Conservation (phyloP, 2,329 filamentous ascomycete species). For the Talaromyces rugulosus region DNA sequence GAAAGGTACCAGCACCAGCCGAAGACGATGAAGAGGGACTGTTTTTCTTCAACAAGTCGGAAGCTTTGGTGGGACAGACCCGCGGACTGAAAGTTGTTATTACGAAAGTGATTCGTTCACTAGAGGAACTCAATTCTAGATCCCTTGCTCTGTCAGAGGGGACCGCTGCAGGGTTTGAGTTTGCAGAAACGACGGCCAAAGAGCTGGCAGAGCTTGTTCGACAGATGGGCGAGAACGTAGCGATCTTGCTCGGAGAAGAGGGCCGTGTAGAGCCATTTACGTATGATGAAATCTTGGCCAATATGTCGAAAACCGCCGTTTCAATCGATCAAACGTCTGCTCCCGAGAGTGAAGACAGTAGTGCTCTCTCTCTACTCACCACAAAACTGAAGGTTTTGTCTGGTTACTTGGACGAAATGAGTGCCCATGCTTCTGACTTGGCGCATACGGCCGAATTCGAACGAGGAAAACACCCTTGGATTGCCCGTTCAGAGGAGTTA, state of each 20-base stretch:
- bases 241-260: slow-evolving; percentile 66
- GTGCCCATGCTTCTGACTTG: slow-evolving; percentile 65
- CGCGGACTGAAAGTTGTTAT: slow-evolving; percentile 80
- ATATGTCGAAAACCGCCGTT: slow-evolving; percentile 43
- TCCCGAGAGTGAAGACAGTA: slow-evolving; percentile 32
- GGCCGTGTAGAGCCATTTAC: slow-evolving; percentile 64
- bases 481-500: slow-evolving; percentile 73
- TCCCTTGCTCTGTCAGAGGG: slow-evolving; percentile 70
- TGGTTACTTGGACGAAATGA: slow-evolving; percentile 64
- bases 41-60: slow-evolving; percentile 66
- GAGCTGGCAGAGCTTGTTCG: slow-evolving; percentile 65
- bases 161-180: slow-evolving; percentile 65
- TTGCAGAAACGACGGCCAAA: slow-evolving; percentile 60
- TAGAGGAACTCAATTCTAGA: slow-evolving; percentile 72
- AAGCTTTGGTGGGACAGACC: slow-evolving; percentile 68
- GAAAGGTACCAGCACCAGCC: slow-evolving; percentile 52
- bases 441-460: slow-evolving; percentile 77
- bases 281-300: slow-evolving; percentile 61
- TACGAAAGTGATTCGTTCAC: slow-evolving; percentile 69
- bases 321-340: slow-evolving; percentile 24
- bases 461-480: slow-evolving; percentile 72
- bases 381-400: slow-evolving; percentile 63
- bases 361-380: slow-evolving; percentile 66
- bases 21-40: slow-evolving; percentile 67
- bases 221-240: slow-evolving; percentile 62